Conservation (phyloP, 768 basidiomycete species). For the Pleurotus platypus region DNA sequence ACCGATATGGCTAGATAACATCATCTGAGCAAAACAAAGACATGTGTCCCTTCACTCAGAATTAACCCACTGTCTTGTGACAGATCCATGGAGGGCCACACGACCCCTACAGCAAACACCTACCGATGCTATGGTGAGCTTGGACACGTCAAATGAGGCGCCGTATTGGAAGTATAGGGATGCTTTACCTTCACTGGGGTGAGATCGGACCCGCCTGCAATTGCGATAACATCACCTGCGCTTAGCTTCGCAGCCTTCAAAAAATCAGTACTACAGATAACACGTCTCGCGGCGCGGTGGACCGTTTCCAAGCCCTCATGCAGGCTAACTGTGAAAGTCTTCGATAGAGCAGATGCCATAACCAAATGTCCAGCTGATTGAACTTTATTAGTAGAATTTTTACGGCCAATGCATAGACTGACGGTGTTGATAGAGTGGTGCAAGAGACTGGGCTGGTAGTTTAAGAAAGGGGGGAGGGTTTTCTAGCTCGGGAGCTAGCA, state of each 20-base stretch:
- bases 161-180: constrained; percentile 5
- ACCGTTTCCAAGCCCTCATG: constrained; percentile 29
- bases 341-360: constrained; percentile 24
- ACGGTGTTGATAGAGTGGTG: neutral
- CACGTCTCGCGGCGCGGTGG: constrained; percentile 56
- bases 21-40: constrained; percentile 11
- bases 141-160: constrained; percentile 2
- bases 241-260: constrained; percentile 58
- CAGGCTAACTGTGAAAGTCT: constrained; percentile 37
- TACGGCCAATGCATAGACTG: neutral
- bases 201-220: constrained; percentile 38
- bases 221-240: constrained; percentile 66
- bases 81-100: constrained; percentile 73
- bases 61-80: constrained; percentile 51
- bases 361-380: neutral
- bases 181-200: constrained; percentile 22
- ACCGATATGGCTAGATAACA: constrained; percentile 46
- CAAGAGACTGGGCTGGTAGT: no score
- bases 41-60: constrained; percentile 10
- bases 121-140: constrained; percentile 24
- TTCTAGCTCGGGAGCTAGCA: no score
- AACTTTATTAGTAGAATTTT: no score
- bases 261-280: constrained; percentile 59
- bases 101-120: constrained; percentile 65
- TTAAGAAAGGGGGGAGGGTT: no score